Percentiles rank a stretch among this genome's conserved stretches.
Conservation (phyloP, 441 rosid species). For the Syzygium malaccense region DNA sequence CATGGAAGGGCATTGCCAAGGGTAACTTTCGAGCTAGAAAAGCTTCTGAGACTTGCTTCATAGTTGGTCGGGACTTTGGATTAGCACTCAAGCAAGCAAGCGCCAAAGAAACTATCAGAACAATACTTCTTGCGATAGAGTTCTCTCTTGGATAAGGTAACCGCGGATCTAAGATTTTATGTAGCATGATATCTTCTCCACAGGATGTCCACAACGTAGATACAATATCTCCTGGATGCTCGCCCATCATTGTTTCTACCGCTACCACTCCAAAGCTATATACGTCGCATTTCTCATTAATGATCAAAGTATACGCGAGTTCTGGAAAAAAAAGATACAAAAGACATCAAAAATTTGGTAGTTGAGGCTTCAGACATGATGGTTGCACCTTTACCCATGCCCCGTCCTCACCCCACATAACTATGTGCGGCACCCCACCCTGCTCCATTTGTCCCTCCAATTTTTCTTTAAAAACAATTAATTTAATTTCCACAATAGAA, state of each 20-base stretch:
- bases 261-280: neutral
- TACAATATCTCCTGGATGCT: neutral
- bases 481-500: too few relatives aligned
- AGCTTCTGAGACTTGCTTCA: neutral
- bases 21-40: neutral
- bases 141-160: neutral
- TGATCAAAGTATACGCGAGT: neutral
- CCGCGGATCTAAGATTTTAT: neutral
- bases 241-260: neutral
- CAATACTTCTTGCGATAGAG: neutral
- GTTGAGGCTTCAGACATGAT: accelerated
- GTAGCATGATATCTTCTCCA: neutral
- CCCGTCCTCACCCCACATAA: neutral
- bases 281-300: neutral
- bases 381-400: accelerated
- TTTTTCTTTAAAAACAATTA: too few relatives aligned
- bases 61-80: neutral
- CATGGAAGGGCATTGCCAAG: accelerated
- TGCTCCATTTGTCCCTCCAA: too few relatives aligned
- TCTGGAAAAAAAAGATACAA: neutral
- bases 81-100: neutral
- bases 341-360: neutral
- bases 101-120: accelerated
- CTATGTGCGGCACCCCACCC: too few relatives aligned
- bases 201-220: neutral